Conservation (phyloP, 148 eudicot species). For the Rhododendron henanense region DNA sequence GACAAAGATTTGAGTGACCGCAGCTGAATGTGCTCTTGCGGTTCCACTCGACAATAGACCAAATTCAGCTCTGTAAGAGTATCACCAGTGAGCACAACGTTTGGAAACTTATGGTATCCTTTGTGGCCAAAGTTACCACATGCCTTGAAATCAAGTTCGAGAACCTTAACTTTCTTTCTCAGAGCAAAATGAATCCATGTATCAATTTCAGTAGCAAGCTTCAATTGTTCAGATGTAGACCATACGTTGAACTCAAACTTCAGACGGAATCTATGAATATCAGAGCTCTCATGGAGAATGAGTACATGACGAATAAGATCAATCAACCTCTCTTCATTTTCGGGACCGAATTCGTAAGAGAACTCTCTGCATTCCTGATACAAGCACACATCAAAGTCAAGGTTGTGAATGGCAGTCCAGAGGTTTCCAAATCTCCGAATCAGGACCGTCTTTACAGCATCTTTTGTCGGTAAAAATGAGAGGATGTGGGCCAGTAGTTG, state of each 20-base stretch:
- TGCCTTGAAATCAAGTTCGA: slow-evolving; percentile 9
- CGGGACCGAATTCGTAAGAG: background rate
- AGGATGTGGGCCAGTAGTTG: slow-evolving; percentile 21
- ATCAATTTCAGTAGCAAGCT: background rate
- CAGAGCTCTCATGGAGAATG: slow-evolving; percentile 4
- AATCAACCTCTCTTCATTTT: background rate
- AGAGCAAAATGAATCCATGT: slow-evolving; percentile 12
- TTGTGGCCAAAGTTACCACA: background rate
- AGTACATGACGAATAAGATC: slow-evolving; percentile 7
- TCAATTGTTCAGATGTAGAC: background rate
- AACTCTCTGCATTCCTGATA: background rate
- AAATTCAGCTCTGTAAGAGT: slow-evolving; percentile 12
- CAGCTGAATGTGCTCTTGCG: slow-evolving; percentile 7
- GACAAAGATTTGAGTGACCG: slow-evolving; percentile 10
- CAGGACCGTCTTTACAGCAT: slow-evolving; percentile 20
- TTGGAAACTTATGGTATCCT: slow-evolving; percentile 8
- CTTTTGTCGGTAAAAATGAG: slow-evolving; percentile 17
- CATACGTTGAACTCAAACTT: background rate
- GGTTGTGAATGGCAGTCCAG: slow-evolving; percentile 15
- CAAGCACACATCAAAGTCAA: slow-evolving; percentile 8
- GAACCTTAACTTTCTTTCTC: slow-evolving; percentile 15
- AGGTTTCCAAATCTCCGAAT: slow-evolving; percentile 13
- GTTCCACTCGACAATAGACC: slow-evolving; percentile 1
- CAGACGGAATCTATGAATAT: slow-evolving; percentile 5
- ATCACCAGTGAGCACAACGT: slow-evolving; percentile 13